These are phyloP conservation scores for Globisporangium iwayamae DNA, from an alignment of 352 stramenopile species.

Conservation along the genomic window DNA sequence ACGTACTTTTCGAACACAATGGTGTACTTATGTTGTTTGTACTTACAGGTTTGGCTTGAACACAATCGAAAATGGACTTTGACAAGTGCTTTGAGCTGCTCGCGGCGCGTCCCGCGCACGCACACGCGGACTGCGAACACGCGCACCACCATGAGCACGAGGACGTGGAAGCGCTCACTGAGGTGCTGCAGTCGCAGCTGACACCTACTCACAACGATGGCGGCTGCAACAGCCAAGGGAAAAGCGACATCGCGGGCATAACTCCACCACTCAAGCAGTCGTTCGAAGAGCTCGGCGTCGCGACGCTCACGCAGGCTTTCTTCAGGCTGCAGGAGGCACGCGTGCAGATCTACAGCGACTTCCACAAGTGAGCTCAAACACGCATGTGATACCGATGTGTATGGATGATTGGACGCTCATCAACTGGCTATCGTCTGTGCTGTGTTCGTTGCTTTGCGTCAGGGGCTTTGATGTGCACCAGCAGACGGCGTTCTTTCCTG, in stretches of 20 bases:
- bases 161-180: slow-evolving; percentile 17
- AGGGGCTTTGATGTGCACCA: slow-evolving; percentile 70
- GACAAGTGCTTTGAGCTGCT: slow-evolving; percentile 62
- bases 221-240: neutral
- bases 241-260: slow-evolving; percentile 4
- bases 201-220: neutral
- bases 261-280: slow-evolving; percentile 1
- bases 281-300: slow-evolving; percentile 11
- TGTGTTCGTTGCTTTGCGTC: neutral
- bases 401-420: too few species aligned
- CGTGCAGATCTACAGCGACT: slow-evolving; percentile 68
- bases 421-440: neutral
- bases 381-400: neutral
- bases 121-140: slow-evolving; percentile 57
- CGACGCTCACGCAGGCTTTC: slow-evolving; percentile 40
- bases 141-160: slow-evolving; percentile 17
- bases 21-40: too few species aligned
- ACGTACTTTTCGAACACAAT: too few species aligned
- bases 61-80: slow-evolving; percentile 53
- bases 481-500: slow-evolving; percentile 52
- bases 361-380: slow-evolving; percentile 35
- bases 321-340: slow-evolving; percentile 55
- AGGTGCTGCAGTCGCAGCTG: slow-evolving; percentile 14
- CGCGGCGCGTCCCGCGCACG: slow-evolving; percentile 46
- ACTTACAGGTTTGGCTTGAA: neutral